Conservation (phyloP, 768 basidiomycete species). For the Lactarius psammicola region DNA sequence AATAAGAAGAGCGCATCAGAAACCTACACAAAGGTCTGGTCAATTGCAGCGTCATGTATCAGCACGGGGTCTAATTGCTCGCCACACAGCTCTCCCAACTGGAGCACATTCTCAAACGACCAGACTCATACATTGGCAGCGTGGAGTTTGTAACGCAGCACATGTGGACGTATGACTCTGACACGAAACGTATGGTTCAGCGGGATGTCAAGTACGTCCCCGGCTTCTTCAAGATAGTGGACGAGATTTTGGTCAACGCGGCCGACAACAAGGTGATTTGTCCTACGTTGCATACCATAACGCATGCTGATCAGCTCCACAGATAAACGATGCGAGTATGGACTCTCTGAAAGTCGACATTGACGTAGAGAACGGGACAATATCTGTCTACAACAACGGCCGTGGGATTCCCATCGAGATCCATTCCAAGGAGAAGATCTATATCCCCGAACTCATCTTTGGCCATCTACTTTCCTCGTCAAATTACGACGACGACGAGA, state of each 20-base stretch:
- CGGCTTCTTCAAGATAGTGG: conserved; percentile 98
- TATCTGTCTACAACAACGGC: conserved; percentile 95
- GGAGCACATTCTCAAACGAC: conserved; percentile 90
- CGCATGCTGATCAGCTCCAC: conserved; percentile 3
- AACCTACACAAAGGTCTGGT: conserved; percentile 77
- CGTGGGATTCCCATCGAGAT: conserved; percentile 96
- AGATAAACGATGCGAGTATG: conserved; percentile 95
- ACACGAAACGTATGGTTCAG: conserved; percentile 77
- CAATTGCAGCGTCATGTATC: neutral
- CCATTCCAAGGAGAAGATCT: conserved; percentile 88
- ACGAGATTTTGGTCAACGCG: conserved; percentile 98
- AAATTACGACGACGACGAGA: conserved; percentile 98
- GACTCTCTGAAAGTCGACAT: conserved; percentile 87
- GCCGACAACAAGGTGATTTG: conserved; percentile 92
- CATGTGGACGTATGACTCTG: conserved; percentile 94
- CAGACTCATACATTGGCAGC: conserved; percentile 95
- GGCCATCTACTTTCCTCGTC: conserved; percentile 92
- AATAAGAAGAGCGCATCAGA: conserved; percentile 91
- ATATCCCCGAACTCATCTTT: conserved; percentile 97
- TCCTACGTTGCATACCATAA: neutral
- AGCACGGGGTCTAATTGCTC: conserved; percentile 16
- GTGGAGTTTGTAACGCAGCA: conserved; percentile 81
- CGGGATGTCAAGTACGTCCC: conserved; percentile 90
- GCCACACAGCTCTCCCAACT: conserved; percentile 78
- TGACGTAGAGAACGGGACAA: conserved; percentile 76